Evolutionary conservation across 371 early-diverging fungal species (phyloP), one percentile per base, ranked within the genome.

Genomic region (Mortierella sp.): DNA sequence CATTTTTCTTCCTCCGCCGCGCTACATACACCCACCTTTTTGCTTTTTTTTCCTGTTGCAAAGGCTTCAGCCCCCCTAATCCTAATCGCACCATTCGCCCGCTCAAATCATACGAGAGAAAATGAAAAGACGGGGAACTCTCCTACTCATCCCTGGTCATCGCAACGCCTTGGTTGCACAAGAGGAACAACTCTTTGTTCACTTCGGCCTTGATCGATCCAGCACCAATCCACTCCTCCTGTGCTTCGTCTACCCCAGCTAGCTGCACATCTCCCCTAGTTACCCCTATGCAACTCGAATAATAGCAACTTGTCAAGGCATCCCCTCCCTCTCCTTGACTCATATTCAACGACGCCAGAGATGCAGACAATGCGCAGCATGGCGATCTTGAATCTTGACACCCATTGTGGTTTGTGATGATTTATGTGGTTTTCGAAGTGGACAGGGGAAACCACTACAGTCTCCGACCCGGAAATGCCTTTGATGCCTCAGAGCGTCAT

Each of bases 301-400:
- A 29, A 31, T 31, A 29, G n/a, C n/a, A 6, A 16, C 16, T 34
- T 55, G 55, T 29, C 34, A 26, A 11, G 2, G 9, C 9, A 5
- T 7, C 55, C 34, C 19, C 26, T 6, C 22, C 6, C 52, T 52
- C 9, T 0, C 11, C 52, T 22, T 13, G 13, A 45, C 14, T 13
- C 14, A 45, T 52, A 10, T n/a, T n/a, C 4, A 26, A 53, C 29
- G 29, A 1, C n/a, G 29, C 29, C 31, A 26, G 13, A 26, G 11
- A 48, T 7, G n/a, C 29, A 58, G 19, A 19, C 58, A 58, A 58
- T 58, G 58, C 58, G 58, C 58, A 58, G 58, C n/a, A n/a, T n/a
- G n/a, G n/a, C n/a, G n/a, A n/a, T 58, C 34, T 2, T 5, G n/a
- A 26, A 11, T 11, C 26, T 13, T 4, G 10, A 10, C 34, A 47